A percentile compares a stretch with the other conserved stretches of the same genome.
phyloP scores from a whole-genome alignment of 2,329 filamentous ascomycete genomes.

The Cladobotryum mycophilum region DNA sequence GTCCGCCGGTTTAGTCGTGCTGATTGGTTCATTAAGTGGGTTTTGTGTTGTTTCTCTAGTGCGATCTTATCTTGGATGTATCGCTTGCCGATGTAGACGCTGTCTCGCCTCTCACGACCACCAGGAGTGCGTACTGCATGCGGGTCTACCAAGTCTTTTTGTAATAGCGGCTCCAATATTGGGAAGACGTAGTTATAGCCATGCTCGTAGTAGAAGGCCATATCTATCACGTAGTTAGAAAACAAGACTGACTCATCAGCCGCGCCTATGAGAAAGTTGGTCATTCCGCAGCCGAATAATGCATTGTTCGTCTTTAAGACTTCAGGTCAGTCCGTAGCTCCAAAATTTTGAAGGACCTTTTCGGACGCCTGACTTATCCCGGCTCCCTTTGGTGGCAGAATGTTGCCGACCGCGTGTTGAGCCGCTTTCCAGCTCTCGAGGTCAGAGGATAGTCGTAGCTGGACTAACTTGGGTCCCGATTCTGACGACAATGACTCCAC shows the following conservation, averaged over 20 bases:
- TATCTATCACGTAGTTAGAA: slow-evolving; percentile 19
- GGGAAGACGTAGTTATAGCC: slow-evolving; percentile 18
- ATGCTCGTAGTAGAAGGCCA: slow-evolving; percentile 20
- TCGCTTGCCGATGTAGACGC: slow-evolving; percentile 12
- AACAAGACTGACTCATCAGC: slow-evolving; percentile 16
- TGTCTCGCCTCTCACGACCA: slow-evolving; percentile 13
- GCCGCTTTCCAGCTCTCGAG: slow-evolving; percentile 15
- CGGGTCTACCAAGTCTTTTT: slow-evolving; percentile 12
- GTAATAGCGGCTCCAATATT: slow-evolving; percentile 12
- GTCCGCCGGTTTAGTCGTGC: slow-evolving; percentile 13
- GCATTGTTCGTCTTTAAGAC: slow-evolving; percentile 17
- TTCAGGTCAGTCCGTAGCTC: slow-evolving; percentile 13
- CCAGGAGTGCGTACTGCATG: slow-evolving; percentile 14
- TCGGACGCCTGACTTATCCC: slow-evolving; percentile 12
- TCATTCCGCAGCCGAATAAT: slow-evolving; percentile 16
- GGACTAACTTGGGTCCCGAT: slow-evolving; percentile 9
- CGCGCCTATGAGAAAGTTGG: slow-evolving; percentile 15
- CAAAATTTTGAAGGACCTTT: slow-evolving; percentile 9
- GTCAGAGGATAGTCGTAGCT: slow-evolving; percentile 13
- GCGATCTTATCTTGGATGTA: slow-evolving; percentile 17
- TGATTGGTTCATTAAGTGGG: slow-evolving; percentile 6
- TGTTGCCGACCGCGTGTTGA: slow-evolving; percentile 14
- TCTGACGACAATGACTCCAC: slow-evolving; percentile 1
- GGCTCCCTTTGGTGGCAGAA: slow-evolving; percentile 15
- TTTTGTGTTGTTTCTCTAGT: slow-evolving; percentile 11